Percentiles rank a stretch among this genome's conserved stretches.
phyloP scores from a whole-genome alignment of 805 yeast species.

The Saccharomycopsis fibuligera region DNA sequence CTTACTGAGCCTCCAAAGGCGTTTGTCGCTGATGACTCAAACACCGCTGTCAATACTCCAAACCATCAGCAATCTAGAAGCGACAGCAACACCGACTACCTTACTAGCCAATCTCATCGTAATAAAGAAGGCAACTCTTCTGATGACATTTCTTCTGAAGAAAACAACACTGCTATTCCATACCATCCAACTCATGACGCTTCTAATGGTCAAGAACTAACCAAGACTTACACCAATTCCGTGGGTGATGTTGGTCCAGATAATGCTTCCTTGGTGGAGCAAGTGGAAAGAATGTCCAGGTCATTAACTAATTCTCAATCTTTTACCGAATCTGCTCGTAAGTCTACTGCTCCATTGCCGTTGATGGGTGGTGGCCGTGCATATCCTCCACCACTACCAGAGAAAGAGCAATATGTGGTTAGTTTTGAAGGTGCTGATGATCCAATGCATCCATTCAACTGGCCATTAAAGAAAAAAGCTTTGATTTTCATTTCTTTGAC shows the following conservation, averaged over 20 bases:
- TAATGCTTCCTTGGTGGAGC: conserved; percentile 23
- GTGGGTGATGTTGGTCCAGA: conserved; percentile 12
- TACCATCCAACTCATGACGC: too few relatives aligned
- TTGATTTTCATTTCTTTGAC: conserved; percentile 41
- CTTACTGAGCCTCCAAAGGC: too few relatives aligned
- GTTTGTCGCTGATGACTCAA: too few relatives aligned
- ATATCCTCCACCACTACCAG: conserved; percentile 57
- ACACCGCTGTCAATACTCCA: too few relatives aligned
- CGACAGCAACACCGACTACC: too few relatives aligned
- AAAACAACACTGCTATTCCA: background rate
- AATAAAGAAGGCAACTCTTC: too few relatives aligned
- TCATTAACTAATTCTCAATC: conserved; percentile 36
- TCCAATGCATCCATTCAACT: conserved; percentile 76
- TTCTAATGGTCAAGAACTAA: conserved; percentile 4
- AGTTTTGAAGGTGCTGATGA: conserved; percentile 74
- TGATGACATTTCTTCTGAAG: too few relatives aligned
- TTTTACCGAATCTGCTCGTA: conserved; percentile 27
- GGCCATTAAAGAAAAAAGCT: conserved; percentile 48
- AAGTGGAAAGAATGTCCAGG: conserved; percentile 34
- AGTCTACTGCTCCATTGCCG: conserved; percentile 37
- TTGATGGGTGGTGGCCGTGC: conserved; percentile 63
- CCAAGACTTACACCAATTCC: conserved; percentile 1
- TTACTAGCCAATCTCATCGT: too few relatives aligned
- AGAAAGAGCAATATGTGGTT: conserved; percentile 52
- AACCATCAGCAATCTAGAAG: too few relatives aligned